Evolutionary conservation across 148 eudicot genomes (phyloP).

Genomic region (Nepenthes gracilis): DNA sequence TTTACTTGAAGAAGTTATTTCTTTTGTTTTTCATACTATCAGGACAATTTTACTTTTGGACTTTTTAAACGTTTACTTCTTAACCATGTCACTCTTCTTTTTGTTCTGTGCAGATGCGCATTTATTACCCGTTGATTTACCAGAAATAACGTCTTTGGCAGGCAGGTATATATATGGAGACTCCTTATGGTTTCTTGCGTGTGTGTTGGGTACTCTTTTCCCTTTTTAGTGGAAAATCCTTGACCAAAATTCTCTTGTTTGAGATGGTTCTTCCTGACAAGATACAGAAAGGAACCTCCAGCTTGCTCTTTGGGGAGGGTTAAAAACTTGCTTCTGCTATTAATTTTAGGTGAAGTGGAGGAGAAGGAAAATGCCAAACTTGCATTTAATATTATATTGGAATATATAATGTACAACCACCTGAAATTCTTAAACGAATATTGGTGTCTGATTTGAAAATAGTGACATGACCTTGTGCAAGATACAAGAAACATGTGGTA

Average conservation of each 20-base stretch:
- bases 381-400: too few relatives aligned
- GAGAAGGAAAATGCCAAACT: too few relatives aligned
- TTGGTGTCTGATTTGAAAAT: too few relatives aligned
- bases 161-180: conserved; percentile 36
- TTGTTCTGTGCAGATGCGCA: conserved; percentile 66
- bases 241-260: neutral
- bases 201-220: neutral
- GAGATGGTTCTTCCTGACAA: too few relatives aligned
- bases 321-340: too few relatives aligned
- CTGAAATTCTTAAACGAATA: too few relatives aligned
- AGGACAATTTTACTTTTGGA: neutral
- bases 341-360: too few relatives aligned
- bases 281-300: too few relatives aligned
- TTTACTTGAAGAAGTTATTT: neutral
- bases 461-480: too few relatives aligned
- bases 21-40: neutral
- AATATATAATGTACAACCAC: too few relatives aligned
- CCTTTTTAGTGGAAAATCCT: neutral
- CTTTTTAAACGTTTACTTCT: neutral
- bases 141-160: conserved; percentile 64
- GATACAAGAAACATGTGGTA: too few relatives aligned
- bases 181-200: neutral
- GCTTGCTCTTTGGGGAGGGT: too few relatives aligned
- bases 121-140: conserved; percentile 77
- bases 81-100: conserved; percentile 2